phyloP scores from a whole-genome alignment of 306 rosid species.

The Begonia masoniana region DNA sequence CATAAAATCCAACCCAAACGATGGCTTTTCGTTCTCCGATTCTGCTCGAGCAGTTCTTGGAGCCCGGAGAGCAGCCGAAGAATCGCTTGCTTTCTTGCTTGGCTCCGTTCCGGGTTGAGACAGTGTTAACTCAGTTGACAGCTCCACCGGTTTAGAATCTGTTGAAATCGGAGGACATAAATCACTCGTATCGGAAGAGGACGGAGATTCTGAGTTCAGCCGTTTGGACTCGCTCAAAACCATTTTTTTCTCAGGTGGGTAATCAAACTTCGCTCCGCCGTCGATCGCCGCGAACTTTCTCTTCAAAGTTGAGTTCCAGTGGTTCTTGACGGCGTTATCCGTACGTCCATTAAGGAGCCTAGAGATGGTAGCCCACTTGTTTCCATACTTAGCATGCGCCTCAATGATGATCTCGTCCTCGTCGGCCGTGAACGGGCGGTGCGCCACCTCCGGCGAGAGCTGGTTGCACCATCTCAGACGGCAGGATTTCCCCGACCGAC shows the following conservation, averaged over 20 bases:
- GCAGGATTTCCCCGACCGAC: constrained; percentile 48
- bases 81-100: not conserved
- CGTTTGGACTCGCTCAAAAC: not conserved
- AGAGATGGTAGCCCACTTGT: constrained; percentile 61
- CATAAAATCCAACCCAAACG: constrained; percentile 23
- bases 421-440: constrained; percentile 26
- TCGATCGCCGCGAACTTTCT: constrained; percentile 21
- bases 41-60: not conserved
- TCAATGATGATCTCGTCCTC: constrained; percentile 29
- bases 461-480: constrained; percentile 56
- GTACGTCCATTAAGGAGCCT: constrained; percentile 49
- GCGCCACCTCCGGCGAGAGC: constrained; percentile 50
- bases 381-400: constrained; percentile 33
- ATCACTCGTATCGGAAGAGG: constrained; percentile 37
- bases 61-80: not conserved
- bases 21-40: not conserved
- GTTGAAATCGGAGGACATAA: not conserved
- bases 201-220: constrained; percentile 14
- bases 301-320: constrained; percentile 53
- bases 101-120: constrained; percentile 19
- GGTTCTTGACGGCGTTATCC: constrained; percentile 54
- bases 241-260: constrained; percentile 13
- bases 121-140: constrained; percentile 32
- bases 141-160: constrained; percentile 8
- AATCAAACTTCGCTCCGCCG: not conserved